Evolutionary conservation across 306 rosid species (phyloP), one percentile per base, ranked within the genome.

Genomic region (Benincasa hispida): DNA sequence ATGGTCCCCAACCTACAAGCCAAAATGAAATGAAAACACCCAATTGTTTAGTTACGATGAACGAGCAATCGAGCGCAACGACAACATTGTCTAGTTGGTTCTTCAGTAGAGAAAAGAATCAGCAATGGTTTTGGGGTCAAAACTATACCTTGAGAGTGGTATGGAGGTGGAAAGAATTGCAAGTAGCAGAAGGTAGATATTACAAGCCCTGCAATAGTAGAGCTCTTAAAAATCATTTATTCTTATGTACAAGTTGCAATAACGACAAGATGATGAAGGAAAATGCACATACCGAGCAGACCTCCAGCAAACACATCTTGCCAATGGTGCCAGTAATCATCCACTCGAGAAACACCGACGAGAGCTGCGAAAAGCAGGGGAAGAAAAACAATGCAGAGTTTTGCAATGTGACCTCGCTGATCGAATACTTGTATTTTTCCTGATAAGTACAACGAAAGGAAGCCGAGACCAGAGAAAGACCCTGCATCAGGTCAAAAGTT

Each of bases 291-390:
- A 93, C 98, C 98, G 58, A 91, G 60, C 61, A 93, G 87, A 24
- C 92, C 92, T 86, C 98, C 98, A 3, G 90, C 94, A 84, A 92
- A 87, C 75, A 92, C 98, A 13, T 92, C 98, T 78, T 88, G 85
- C 97, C 98, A 93, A 79, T 93, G 98, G 84, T 93, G 98, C 98
- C 98, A 89, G 76, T 93, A 93, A 83, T 93, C 98, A 79, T 93
- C 97, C 41, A 93, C 88, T 70, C 88, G 86, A 77, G 98, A 93
- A 80, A 93, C 54, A 48, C 86, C 98, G 21, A 93, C 97, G n/a
- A 93, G 98, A 37, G 95, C 80, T 37, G 97, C 98, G 70, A 83
- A 5, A n/a, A 93, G 93, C 79, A 93, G 81, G 41, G 98, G 98
- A 21, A 88, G 78, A 63, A 93, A 81, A 76, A 87, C 85, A 63